Evolutionary conservation across 2,329 filamentous ascomycete genomes (phyloP), one percentile per base, ranked within the genome.

Genomic region (Escovopsis sp.): DNA sequence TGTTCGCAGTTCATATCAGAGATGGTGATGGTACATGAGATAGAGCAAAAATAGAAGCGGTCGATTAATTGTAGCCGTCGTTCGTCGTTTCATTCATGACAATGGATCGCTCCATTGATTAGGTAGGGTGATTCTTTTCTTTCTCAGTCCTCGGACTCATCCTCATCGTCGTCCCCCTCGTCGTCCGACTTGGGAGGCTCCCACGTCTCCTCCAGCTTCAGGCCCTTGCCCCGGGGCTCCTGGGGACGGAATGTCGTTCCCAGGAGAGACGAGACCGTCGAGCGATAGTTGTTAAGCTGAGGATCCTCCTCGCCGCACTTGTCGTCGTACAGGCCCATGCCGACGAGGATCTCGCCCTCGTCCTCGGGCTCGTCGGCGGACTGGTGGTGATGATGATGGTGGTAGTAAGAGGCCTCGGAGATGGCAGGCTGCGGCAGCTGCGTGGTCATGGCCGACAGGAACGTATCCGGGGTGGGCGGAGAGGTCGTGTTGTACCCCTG

Each of bases 141-240:
- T 11, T 25, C 21, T 31, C 26, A 39, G 30, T 31, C 50, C 13
- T 62, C 54, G 23, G 55, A 49, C 3, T 62, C 61, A 1, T 60
- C 51, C 4, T 63, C 57, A 3, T 65, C 62, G 0, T 66, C 60
- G 0, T 68, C 64, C 1, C 63, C 65, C 13, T 71, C 73, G 2
- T 72, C 72, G 15, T 77, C 73, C 5, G 70, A 66, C 31, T 72
- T 70, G 9, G 76, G 78, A 14, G 68, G 81, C 53, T 73, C 78
- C 80, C 69, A 88, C 0, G 80, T 81, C 52, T 87, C 81, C 55
- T 88, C 82, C 4, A 90, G 61, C 52, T 86, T 88, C 45, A 88
- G 60, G 0, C 82, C 81, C 54, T 84, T 83, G 38, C 81, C 80
- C 14, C 61, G 64, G 3, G 68, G 60, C 42, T 67, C 65, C 0